Conservation (phyloP, 495 filamentous ascomycete genomes). For the Letharia lupina region DNA sequence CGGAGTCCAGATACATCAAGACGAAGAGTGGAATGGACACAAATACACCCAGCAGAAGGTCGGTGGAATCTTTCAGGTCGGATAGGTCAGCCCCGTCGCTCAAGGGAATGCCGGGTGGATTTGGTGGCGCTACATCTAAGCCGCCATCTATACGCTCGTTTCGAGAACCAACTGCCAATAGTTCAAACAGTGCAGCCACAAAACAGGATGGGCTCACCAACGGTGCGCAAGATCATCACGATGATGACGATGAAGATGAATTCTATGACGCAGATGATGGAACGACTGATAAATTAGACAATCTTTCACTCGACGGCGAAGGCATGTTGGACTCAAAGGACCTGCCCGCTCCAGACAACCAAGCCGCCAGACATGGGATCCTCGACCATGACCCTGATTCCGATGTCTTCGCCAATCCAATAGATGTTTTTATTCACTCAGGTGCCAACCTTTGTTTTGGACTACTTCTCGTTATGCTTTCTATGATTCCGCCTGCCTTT, state of each 20-base stretch:
- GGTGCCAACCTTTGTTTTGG: slow-evolving; percentile 86
- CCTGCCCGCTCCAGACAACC: slow-evolving; percentile 23
- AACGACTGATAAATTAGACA: slow-evolving; percentile 30
- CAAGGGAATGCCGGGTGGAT: slow-evolving; percentile 22
- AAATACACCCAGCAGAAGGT: slow-evolving; percentile 24
- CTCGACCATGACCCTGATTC: slow-evolving; percentile 44
- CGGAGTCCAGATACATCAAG: slow-evolving; percentile 51
- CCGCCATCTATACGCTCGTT: slow-evolving; percentile 14
- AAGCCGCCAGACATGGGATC: slow-evolving; percentile 25
- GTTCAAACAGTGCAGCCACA: neutral
- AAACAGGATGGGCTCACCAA: neutral
- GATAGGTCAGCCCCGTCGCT: slow-evolving; percentile 18
- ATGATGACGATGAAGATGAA: slow-evolving; percentile 34
- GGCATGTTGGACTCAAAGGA: slow-evolving; percentile 7
- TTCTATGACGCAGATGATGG: slow-evolving; percentile 40
- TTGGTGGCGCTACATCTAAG: slow-evolving; percentile 17
- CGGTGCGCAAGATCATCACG: slow-evolving; percentile 27
- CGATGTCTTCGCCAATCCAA: slow-evolving; percentile 54
- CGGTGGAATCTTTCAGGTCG: slow-evolving; percentile 26
- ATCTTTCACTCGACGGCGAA: slow-evolving; percentile 27
- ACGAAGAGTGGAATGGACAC: slow-evolving; percentile 22
- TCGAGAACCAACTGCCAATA: neutral
- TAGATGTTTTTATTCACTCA: slow-evolving; percentile 82
- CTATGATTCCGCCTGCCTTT: slow-evolving; percentile 87
- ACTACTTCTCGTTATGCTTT: slow-evolving; percentile 72